Percentiles rank a stretch among this genome's conserved stretches.
Conservation (phyloP, 1,284 basidiomycete species). For the Apiotrichum laibachii region DNA sequence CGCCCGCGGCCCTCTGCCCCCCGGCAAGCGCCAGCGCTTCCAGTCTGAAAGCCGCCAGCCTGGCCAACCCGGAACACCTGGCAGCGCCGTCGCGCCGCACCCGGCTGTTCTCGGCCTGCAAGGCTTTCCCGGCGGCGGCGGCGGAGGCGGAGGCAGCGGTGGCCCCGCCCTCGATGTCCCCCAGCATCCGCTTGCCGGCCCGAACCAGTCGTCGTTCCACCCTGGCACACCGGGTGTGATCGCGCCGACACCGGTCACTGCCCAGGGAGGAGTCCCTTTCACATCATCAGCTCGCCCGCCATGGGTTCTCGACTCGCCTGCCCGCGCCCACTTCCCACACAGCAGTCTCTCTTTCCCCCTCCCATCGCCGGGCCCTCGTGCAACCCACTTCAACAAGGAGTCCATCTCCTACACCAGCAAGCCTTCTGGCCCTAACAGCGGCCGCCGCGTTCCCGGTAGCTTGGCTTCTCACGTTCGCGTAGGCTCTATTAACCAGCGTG, state of each 20-base stretch:
- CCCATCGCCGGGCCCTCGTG: constrained; percentile 5
- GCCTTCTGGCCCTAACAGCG: not conserved
- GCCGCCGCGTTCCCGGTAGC: constrained; percentile 3
- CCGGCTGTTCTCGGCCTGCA: not conserved
- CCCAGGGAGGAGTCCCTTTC: not conserved
- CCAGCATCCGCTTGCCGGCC: constrained; percentile 4
- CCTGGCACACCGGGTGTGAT: not conserved
- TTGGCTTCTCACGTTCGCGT: constrained; percentile 2
- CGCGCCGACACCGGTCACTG: not conserved
- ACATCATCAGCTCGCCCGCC: constrained; percentile 1
- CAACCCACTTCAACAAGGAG: constrained; percentile 1
- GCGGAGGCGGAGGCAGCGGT: not conserved
- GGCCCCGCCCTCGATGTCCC: not conserved
- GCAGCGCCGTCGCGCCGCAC: not conserved
- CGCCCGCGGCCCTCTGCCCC: not conserved
- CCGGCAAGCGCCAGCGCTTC: constrained; percentile 9
- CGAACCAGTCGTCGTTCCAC: not conserved
- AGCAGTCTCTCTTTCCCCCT: constrained; percentile 16
- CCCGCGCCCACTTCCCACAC: constrained; percentile 20
- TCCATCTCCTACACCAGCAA: not conserved
- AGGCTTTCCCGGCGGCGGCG: not conserved
- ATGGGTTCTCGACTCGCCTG: constrained; percentile 17
- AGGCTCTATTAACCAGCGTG: constrained; percentile 8
- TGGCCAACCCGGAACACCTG: not conserved
- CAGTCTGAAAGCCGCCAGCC: constrained; percentile 3